Conservation (phyloP, 78 protist genomes). For the Cavenderia fasciculata region DNA sequence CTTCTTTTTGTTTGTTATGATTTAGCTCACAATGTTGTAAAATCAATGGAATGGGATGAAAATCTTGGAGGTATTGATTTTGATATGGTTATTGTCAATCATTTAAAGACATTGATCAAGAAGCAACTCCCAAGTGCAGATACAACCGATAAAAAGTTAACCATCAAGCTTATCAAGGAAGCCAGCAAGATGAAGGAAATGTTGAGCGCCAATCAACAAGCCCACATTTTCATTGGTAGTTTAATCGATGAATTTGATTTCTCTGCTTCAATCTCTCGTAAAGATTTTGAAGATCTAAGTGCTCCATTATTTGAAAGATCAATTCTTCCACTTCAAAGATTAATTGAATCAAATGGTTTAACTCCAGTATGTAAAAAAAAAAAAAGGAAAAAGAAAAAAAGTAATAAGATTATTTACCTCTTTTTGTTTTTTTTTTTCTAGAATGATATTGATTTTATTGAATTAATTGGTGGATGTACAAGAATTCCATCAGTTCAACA, state of each 20-base stretch:
- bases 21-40: conserved; percentile 33
- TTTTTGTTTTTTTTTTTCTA: background rate
- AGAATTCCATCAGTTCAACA: conserved; percentile 75
- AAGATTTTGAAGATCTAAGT: conserved; percentile 76
- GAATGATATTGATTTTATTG: conserved; percentile 34
- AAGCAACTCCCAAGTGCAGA: conserved; percentile 17
- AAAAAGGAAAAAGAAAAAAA: background rate
- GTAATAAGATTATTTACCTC: background rate
- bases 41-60: conserved; percentile 61
- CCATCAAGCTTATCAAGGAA: conserved; percentile 85
- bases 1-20: too few relatives aligned
- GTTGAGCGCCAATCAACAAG: conserved; percentile 85
- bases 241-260: conserved; percentile 79
- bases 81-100: conserved; percentile 74
- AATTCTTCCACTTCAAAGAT: conserved; percentile 36
- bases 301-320: conserved; percentile 66
- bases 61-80: conserved; percentile 83
- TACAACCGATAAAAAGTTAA: conserved; percentile 7
- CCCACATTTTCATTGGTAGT: conserved; percentile 76
- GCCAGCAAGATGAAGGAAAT: conserved; percentile 83
- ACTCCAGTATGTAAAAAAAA: background rate
- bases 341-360: conserved; percentile 22
- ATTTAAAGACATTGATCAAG: conserved; percentile 37
- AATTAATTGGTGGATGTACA: conserved; percentile 59
- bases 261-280: conserved; percentile 41